Evolutionary conservation across 352 stramenopile species (phyloP).

Genomic region (Globisporangium abappressorium): DNA sequence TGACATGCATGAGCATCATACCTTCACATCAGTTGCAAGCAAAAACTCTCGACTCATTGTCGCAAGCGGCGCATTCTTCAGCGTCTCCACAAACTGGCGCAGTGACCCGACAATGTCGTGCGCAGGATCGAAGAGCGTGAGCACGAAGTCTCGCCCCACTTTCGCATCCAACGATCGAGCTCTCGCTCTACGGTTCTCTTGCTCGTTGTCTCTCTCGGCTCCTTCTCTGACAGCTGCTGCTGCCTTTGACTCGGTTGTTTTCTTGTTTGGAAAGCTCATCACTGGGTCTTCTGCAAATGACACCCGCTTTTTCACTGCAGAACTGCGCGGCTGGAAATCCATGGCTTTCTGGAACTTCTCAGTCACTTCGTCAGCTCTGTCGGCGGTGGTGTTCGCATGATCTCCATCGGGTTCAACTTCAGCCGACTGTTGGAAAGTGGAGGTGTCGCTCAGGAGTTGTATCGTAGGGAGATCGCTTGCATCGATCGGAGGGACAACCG

Average conservation of each 20-base stretch:
- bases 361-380: slow-evolving; percentile 10
- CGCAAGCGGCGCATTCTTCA: slow-evolving; percentile 36
- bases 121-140: slow-evolving; percentile 47
- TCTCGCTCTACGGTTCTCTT: background rate
- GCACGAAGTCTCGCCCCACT: slow-evolving; percentile 44
- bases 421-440: background rate
- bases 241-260: background rate
- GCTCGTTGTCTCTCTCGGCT: background rate
- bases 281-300: slow-evolving; percentile 13
- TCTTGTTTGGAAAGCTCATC: slow-evolving; percentile 2
- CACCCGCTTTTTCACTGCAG: slow-evolving; percentile 15
- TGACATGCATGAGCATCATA: slow-evolving; percentile 16
- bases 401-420: background rate
- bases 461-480: background rate
- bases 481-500: background rate
- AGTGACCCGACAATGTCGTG: slow-evolving; percentile 61
- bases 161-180: slow-evolving; percentile 12
- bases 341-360: slow-evolving; percentile 10
- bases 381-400: background rate
- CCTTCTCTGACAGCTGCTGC: background rate
- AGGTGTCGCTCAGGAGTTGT: background rate
- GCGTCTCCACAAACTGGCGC: slow-evolving; percentile 33
- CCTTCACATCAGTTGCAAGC: slow-evolving; percentile 48
- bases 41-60: slow-evolving; percentile 65
- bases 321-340: slow-evolving; percentile 10